phyloP scores from a whole-genome alignment of 805 yeast species.

The Spathaspora sp. region DNA sequence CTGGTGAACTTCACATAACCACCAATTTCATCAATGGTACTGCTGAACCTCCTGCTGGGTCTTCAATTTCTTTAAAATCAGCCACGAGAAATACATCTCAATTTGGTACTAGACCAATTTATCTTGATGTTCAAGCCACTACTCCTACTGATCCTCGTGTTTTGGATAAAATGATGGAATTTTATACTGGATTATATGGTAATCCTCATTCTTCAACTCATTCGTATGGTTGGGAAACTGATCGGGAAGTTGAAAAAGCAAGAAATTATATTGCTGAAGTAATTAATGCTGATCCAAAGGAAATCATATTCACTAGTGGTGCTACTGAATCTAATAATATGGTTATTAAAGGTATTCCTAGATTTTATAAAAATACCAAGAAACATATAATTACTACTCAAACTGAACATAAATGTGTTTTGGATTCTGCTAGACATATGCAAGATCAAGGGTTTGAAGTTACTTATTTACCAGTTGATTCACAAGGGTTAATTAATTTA shows the following conservation, averaged over 20 bases:
- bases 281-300: constrained; percentile 92
- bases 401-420: constrained; percentile 98
- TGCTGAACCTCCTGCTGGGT: constrained; percentile 43
- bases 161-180: constrained; percentile 78
- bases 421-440: constrained; percentile 91
- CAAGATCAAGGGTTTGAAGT: constrained; percentile 97
- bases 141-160: constrained; percentile 98
- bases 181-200: constrained; percentile 90
- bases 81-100: constrained; percentile 43
- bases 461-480: constrained; percentile 81
- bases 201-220: constrained; percentile 98
- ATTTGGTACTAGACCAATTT: constrained; percentile 83
- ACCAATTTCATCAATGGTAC: constrained; percentile 7
- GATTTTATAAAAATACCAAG: constrained; percentile 86
- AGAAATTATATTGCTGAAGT: constrained; percentile 77
- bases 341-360: constrained; percentile 92
- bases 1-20: constrained; percentile 15
- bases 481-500: constrained; percentile 75
- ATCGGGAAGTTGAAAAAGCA: constrained; percentile 83
- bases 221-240: constrained; percentile 98
- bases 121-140: constrained; percentile 96
- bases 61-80: constrained; percentile 40
- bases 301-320: constrained; percentile 94
- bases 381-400: constrained; percentile 93
- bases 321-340: constrained; percentile 97